These are phyloP conservation scores for Fennellomyces sp. DNA, from an alignment of 371 early-diverging fungal species.

Conservation along the genomic window DNA sequence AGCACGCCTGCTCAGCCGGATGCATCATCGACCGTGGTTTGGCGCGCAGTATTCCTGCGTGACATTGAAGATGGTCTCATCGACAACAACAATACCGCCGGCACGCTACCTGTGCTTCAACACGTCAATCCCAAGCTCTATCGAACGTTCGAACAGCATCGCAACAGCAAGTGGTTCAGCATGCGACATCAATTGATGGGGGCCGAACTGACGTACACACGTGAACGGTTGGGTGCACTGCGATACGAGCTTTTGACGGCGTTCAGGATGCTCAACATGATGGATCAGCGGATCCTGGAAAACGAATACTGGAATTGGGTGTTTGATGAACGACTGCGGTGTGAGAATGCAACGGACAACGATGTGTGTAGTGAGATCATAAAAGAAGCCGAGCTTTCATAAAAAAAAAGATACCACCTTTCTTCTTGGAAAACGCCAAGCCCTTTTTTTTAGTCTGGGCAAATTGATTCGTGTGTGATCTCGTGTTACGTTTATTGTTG, in stretches of 20 bases:
- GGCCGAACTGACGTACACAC: conserved; percentile 45
- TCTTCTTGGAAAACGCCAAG: not conserved
- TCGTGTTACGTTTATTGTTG: not conserved
- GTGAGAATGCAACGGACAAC: conserved; percentile 2
- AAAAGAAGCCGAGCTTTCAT: not conserved
- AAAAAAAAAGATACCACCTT: not conserved
- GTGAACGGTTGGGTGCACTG: conserved; percentile 52
- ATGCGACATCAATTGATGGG: conserved; percentile 51
- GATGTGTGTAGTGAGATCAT: not conserved
- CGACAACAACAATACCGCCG: not conserved
- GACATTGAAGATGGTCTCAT: conserved; percentile 44
- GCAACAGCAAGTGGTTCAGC: conserved; percentile 21
- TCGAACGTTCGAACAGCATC: not conserved
- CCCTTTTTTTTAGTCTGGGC: no score
- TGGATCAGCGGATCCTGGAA: conserved; percentile 50
- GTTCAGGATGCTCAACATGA: conserved; percentile 47
- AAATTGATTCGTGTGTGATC: no score
- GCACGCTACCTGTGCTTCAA: not conserved
- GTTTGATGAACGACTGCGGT: conserved; percentile 46
- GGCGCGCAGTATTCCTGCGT: conserved; percentile 52
- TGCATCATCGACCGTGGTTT: conserved; percentile 8
- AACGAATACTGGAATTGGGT: conserved; percentile 63
- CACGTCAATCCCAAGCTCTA: conserved; percentile 15
- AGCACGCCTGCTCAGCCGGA: not conserved
- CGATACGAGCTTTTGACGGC: conserved; percentile 53